Percentiles rank a stretch among this genome's conserved stretches.
These are phyloP conservation scores for Zymoseptoria passerinii DNA, from an alignment of 2,329 filamentous ascomycete species.

Conservation along the genomic window DNA sequence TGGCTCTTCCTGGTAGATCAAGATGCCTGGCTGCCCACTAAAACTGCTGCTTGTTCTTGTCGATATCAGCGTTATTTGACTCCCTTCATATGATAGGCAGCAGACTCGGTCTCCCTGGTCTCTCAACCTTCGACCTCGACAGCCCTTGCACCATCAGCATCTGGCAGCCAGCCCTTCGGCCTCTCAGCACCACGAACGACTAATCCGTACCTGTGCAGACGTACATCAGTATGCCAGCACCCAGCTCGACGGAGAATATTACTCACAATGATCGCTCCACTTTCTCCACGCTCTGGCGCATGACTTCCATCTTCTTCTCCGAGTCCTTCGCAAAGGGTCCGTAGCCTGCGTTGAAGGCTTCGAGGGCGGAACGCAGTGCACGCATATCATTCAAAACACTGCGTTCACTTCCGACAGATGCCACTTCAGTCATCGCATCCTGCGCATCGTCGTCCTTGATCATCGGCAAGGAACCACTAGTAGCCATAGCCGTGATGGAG, in stretches of 20 bases:
- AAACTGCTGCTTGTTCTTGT: too few species aligned
- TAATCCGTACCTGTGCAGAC: constrained; percentile 56
- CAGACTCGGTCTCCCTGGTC: background rate
- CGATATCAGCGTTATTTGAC: too few species aligned
- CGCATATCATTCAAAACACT: constrained; percentile 76
- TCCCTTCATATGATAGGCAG: background rate
- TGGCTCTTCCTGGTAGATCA: too few species aligned
- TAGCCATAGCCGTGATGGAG: constrained; percentile 78
- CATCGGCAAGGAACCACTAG: constrained; percentile 52
- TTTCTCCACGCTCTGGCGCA: constrained; percentile 84
- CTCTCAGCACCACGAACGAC: constrained; percentile 79
- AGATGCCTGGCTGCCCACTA: too few species aligned
- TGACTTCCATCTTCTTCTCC: constrained; percentile 73
- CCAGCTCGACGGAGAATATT: background rate
- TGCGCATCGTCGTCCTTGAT: constrained; percentile 22
- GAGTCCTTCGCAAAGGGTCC: constrained; percentile 55
- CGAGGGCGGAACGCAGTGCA: constrained; percentile 65
- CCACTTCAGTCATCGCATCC: constrained; percentile 4
- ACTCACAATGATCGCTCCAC: constrained; percentile 57
- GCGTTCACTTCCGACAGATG: constrained; percentile 32
- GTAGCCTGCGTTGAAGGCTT: constrained; percentile 55
- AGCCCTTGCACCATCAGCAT: constrained; percentile 40
- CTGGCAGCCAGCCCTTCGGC: constrained; percentile 86
- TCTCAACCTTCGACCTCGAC: constrained; percentile 34
- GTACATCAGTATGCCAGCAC: background rate